Evolutionary conservation across 345 rosid genomes (phyloP).

Genomic region (Lepidium aucheri): DNA sequence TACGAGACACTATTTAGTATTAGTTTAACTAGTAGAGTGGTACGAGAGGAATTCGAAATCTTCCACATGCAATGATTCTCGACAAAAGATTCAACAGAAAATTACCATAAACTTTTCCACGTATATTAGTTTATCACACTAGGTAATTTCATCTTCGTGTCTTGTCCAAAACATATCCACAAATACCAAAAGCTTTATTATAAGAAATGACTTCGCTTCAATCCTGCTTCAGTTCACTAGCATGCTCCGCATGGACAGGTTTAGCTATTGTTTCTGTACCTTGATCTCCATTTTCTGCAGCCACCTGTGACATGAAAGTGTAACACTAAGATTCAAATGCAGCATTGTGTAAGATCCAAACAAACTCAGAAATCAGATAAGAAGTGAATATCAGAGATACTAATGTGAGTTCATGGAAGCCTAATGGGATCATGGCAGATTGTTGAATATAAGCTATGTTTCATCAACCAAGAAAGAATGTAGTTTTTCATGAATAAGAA

Average conservation of each 20-base stretch:
- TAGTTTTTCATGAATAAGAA: neutral
- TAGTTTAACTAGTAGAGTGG: neutral
- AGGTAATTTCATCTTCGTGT: neutral
- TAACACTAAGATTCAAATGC: neutral
- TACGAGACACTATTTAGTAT: too few relatives aligned
- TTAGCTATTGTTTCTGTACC: conserved; percentile 19
- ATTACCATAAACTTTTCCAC: neutral
- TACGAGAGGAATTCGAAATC: neutral
- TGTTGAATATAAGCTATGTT: neutral
- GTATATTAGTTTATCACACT: neutral
- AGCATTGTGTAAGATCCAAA: neutral
- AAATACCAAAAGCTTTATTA: conserved; percentile 10
- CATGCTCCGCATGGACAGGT: neutral
- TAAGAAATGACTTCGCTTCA: conserved; percentile 3
- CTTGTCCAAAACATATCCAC: conserved; percentile 20
- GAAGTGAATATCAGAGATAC: neutral
- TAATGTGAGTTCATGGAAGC: neutral
- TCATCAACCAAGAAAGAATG: neutral
- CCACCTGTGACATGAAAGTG: neutral
- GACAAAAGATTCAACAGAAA: neutral
- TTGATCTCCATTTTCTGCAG: conserved; percentile 11
- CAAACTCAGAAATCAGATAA: neutral
- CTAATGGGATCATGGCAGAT: neutral
- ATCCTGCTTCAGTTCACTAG: conserved; percentile 19
- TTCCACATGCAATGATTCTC: neutral